Base-by-base conservation (phyloP, 768 basidiomycete genomes). In the Phylloporus sp. region DNA sequence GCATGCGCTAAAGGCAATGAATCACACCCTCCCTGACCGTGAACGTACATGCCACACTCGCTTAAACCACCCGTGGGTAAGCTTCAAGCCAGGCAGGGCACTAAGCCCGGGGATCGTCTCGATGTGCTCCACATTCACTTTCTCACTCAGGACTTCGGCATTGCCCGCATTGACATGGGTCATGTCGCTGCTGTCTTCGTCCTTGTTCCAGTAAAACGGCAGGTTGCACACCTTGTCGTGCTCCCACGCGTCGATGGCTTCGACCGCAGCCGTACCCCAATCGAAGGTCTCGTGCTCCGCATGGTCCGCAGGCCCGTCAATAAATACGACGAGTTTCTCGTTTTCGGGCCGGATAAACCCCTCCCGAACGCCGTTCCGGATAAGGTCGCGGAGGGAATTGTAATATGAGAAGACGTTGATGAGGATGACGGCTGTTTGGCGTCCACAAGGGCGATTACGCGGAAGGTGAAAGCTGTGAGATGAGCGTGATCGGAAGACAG, bases 351-450 rank as follows among this genome's bases (percentile, higher is more conserved):
- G 65, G 64, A 98, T 92, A 69, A 90, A 95, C 4, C 88, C 89
- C 13, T 78, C 78, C 21, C 74, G 63, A 42, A 90, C 67, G 10
- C 83, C 82, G 38, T 72, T 78, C 48, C 78, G 68, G 58, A 97
- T 79, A 42, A 95, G 78, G 9, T 75, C 69, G 18, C 84, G 80
- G n/a, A 99, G 71, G 2, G 92, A 84, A 21, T 90, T 78, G 68
- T 81, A 99, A 71, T 85, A 96, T 1, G 76, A 76, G 23, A 79
- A 77, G 22, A 96, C 86, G 62, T 97, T 95, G n/a, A 96, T 61
- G 21, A 96, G 69, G 34, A 96, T 68, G 33, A 96, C 85, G 13
- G 94, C 84, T 93, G 59, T 50, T 46, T 43, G 20, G 28, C 23
- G 5, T 46, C 27, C 20, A 17, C 38, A 14, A 5, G 22, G 31